Percentiles rank a stretch among this genome's conserved stretches.
These are phyloP conservation scores for Globisporangium iwayamae DNA, from an alignment of 352 stramenopile genomes.

Conservation along the genomic window DNA sequence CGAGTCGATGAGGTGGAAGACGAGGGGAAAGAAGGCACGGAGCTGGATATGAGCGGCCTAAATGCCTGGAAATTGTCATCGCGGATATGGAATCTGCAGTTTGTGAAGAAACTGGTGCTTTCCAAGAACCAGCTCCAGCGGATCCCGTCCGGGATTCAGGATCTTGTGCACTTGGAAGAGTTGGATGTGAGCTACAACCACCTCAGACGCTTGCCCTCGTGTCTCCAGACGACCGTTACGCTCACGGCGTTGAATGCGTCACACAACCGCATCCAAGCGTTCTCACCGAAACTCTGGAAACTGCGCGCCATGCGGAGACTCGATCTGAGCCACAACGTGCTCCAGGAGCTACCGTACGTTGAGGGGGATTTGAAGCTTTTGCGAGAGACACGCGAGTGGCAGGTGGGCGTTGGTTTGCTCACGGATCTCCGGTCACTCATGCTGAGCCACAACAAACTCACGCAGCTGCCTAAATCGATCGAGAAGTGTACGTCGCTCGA, in stretches of 20 bases:
- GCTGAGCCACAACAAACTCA: constrained; percentile 54
- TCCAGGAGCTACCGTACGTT: constrained; percentile 54
- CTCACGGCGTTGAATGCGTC: constrained; percentile 43
- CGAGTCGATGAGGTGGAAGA: constrained; percentile 57
- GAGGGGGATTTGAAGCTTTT: constrained; percentile 68
- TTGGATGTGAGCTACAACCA: constrained; percentile 61
- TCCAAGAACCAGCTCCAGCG: constrained; percentile 48
- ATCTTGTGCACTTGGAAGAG: constrained; percentile 48
- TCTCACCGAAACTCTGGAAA: constrained; percentile 71
- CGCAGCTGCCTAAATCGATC: constrained; percentile 40
- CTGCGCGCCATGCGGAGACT: constrained; percentile 39
- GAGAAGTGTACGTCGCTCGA: constrained; percentile 41
- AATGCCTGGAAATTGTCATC: constrained; percentile 53
- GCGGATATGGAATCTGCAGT: constrained; percentile 68
- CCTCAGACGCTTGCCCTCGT: constrained; percentile 54
- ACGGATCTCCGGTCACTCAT: constrained; percentile 34
- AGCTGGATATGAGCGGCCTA: constrained; percentile 50
- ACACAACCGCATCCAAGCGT: constrained; percentile 52
- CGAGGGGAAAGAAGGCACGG: constrained; percentile 12
- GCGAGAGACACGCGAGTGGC: constrained; percentile 68
- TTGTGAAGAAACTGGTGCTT: constrained; percentile 38
- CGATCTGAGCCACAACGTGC: constrained; percentile 49
- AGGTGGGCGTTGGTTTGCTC: constrained; percentile 58
- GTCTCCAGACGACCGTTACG: constrained; percentile 56
- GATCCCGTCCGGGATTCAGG: constrained; percentile 70